Conservation (phyloP, 106 monocot genomes). For the Phalaenopsis equestris region DNA sequence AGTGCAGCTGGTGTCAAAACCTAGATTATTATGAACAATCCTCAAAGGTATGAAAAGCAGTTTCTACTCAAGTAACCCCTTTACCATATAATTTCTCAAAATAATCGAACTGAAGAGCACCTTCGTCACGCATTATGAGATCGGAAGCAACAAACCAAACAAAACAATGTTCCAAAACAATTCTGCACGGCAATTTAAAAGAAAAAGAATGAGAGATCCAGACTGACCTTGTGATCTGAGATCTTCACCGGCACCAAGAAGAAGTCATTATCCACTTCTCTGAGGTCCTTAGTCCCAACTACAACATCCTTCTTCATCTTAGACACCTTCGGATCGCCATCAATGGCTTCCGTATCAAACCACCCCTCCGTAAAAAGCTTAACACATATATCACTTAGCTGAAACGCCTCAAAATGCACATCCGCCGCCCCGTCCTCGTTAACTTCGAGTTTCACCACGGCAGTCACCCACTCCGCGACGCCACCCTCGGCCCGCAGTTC, state of each 20-base stretch:
- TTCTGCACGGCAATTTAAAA: background rate
- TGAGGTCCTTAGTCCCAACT: constrained; percentile 68
- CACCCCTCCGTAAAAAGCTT: constrained; percentile 76
- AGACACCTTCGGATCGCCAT: constrained; percentile 62
- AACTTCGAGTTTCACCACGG: constrained; percentile 73
- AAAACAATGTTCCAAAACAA: background rate
- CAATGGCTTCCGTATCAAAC: constrained; percentile 52
- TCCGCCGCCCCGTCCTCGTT: constrained; percentile 76
- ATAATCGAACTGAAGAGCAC: background rate
- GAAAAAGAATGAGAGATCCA: background rate
- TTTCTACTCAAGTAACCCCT: background rate
- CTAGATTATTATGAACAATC: background rate
- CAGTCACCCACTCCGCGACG: constrained; percentile 90
- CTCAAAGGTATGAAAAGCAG: background rate
- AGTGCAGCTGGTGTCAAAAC: background rate
- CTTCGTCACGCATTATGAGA: background rate
- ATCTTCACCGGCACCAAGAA: constrained; percentile 93
- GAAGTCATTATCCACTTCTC: constrained; percentile 94
- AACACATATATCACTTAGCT: constrained; percentile 89
- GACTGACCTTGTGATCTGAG: constrained; percentile 78
- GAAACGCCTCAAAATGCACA: constrained; percentile 98
- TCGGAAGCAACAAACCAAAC: background rate
- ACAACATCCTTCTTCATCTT: constrained; percentile 92
- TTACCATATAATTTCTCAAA: background rate
- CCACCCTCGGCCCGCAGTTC: constrained; percentile 74